These are phyloP conservation scores for Mucor circinelloides DNA, from an alignment of 371 early-diverging fungal genomes.

Conservation along the genomic window DNA sequence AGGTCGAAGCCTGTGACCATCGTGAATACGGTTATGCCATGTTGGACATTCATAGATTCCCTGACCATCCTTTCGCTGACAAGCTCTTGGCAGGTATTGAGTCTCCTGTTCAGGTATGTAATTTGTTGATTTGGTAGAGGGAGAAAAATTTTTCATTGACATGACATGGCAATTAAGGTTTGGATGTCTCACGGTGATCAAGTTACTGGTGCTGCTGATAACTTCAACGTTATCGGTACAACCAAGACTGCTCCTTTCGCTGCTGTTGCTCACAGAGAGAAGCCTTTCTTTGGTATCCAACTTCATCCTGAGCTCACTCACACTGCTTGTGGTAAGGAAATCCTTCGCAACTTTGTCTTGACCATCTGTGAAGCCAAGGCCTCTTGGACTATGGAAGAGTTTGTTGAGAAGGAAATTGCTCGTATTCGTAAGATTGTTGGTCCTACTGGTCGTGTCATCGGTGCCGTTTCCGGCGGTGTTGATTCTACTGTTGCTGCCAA, in stretches of 20 bases:
- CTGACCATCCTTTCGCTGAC: conserved; percentile 62
- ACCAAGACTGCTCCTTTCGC: conserved; percentile 90
- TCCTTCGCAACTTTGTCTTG: conserved; percentile 92
- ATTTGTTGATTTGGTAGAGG: background rate
- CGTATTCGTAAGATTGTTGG: conserved; percentile 92
- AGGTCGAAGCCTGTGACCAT: conserved; percentile 85
- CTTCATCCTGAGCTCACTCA: conserved; percentile 99
- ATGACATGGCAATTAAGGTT: conserved; percentile 48
- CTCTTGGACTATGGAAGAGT: conserved; percentile 95
- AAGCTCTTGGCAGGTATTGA: conserved; percentile 80
- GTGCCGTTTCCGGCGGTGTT: conserved; percentile 97
- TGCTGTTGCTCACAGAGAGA: conserved; percentile 81
- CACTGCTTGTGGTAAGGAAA: conserved; percentile 81
- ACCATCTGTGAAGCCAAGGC: conserved; percentile 82
- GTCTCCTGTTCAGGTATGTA: conserved; percentile 55
- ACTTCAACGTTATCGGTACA: conserved; percentile 83
- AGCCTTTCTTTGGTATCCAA: conserved; percentile 91
- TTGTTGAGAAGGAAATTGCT: conserved; percentile 95
- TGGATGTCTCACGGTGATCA: conserved; percentile 99
- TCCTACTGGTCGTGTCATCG: conserved; percentile 90
- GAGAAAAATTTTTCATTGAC: conserved; percentile 8
- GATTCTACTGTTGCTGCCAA: conserved; percentile 97
- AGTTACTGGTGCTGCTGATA: conserved; percentile 77
- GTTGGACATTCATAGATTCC: conserved; percentile 66
- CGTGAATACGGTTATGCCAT: conserved; percentile 95